Evolutionary conservation across 768 basidiomycete genomes (phyloP).

Genomic region (Hericium coralloides): DNA sequence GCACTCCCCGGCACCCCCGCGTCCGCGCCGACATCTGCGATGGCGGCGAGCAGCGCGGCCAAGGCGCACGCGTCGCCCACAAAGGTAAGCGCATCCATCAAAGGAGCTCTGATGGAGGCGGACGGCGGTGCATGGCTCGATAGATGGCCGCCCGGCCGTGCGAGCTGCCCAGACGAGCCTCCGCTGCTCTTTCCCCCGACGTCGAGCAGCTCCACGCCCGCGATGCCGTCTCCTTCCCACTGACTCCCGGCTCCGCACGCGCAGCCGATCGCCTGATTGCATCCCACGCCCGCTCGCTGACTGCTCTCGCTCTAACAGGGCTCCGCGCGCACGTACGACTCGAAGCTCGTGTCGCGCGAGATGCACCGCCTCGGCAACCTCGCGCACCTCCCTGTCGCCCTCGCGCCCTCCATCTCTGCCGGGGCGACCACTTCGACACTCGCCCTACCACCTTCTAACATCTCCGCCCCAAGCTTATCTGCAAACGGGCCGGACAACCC

Average conservation of each 20-base stretch:
- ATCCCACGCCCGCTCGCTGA: not conserved
- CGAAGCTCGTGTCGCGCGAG: slow-evolving; percentile 72
- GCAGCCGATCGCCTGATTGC: not conserved
- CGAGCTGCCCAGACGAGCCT: not conserved
- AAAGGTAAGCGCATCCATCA: slow-evolving; percentile 18
- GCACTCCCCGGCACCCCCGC: slow-evolving; percentile 10
- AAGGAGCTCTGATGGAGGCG: too few relatives aligned
- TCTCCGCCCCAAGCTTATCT: slow-evolving; percentile 8
- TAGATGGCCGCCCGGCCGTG: slow-evolving; percentile 3
- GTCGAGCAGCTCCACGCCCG: not conserved
- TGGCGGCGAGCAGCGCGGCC: slow-evolving; percentile 13
- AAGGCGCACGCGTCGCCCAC: slow-evolving; percentile 23
- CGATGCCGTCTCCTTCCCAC: not conserved
- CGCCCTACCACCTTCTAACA: slow-evolving; percentile 22
- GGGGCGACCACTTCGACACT: slow-evolving; percentile 41
- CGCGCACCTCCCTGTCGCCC: slow-evolving; percentile 37
- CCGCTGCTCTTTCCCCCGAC: not conserved
- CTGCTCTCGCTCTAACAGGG: too few relatives aligned
- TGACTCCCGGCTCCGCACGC: not conserved
- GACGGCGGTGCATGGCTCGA: not conserved
- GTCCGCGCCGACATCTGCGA: slow-evolving; percentile 16
- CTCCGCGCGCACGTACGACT: slow-evolving; percentile 68
- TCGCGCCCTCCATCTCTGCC: slow-evolving; percentile 41
- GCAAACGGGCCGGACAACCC: slow-evolving; percentile 48
- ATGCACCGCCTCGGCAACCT: slow-evolving; percentile 76